Conservation (phyloP, 352 stramenopile genomes). For the Phytopythium montanum region DNA sequence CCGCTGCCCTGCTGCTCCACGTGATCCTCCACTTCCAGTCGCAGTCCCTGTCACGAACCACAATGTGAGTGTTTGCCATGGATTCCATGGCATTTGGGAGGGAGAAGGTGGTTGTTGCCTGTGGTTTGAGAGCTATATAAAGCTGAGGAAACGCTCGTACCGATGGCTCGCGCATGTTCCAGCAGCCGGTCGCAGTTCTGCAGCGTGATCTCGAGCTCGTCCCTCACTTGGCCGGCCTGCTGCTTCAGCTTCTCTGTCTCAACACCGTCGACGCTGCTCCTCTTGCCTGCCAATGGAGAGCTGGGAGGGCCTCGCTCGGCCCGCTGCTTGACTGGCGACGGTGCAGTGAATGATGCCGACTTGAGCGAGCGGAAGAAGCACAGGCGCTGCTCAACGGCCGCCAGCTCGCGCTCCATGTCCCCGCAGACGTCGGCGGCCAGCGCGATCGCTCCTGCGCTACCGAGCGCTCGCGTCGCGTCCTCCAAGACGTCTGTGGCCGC, state of each 20-base stretch:
- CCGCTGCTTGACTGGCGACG: not conserved
- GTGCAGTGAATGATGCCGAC: not conserved
- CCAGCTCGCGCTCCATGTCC: slow-evolving; percentile 40
- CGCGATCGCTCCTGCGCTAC: not conserved
- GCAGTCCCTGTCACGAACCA: not conserved
- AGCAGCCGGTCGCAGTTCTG: slow-evolving; percentile 51
- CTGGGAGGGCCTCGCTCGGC: not conserved
- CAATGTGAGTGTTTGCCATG: not conserved
- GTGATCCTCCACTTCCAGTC: not conserved
- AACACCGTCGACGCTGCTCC: not conserved
- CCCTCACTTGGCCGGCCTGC: slow-evolving; percentile 34
- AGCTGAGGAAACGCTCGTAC: slow-evolving; percentile 9
- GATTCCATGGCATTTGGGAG: no score
- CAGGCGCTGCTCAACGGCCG: slow-evolving; percentile 33
- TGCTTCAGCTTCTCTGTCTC: slow-evolving; percentile 10
- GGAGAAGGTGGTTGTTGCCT: not conserved
- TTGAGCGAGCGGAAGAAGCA: slow-evolving; percentile 15
- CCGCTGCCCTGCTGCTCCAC: not conserved
- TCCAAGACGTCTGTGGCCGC: not conserved
- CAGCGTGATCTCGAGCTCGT: slow-evolving; percentile 54
- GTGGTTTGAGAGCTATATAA: not conserved
- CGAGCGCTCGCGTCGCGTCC: not conserved
- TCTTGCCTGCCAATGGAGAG: slow-evolving; percentile 3
- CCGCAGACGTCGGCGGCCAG: slow-evolving; percentile 23
- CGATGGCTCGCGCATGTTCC: slow-evolving; percentile 20